Base-by-base conservation (phyloP, 768 basidiomycete genomes). In the Hypholoma fasciculare region DNA sequence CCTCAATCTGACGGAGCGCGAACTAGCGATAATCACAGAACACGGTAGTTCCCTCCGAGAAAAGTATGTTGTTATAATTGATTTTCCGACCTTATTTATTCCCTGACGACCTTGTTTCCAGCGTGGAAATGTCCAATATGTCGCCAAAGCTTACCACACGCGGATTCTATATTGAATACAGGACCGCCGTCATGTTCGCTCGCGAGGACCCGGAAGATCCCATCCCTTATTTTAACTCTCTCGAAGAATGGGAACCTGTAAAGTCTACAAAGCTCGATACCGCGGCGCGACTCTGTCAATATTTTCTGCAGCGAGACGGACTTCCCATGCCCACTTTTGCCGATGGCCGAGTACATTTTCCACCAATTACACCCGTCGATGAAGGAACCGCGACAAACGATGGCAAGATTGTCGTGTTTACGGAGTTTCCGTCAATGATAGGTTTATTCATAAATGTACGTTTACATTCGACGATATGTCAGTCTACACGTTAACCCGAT, bases 221-320 rank as follows among this genome's bases (percentile, higher is more conserved):
- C 1, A 58, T 64, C 4, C 64, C 66, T 2, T 12, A 20, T 1
- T 64, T 67, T 42, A 19, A 36, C 13, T 49, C 48, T 2, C 57
- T 64, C 12, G 52, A 19, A 0, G 54, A 62, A 20, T 67, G 64
- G 66, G 46, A 61, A 13, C 34, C n/a, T 0, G 4, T 7, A 2
- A 57, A 56, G 7, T 65, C 61, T 1, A 65, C 63, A 0, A 67
- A 67, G 48, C 34, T 67, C 9, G 61, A 67, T 37, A 46, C 20
- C 0, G 52, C 53, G 11, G 61, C 61, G 4, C 49, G 44, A 0
- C 20, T 67, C 0, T 43, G 30, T 38, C 5, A 46, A 12, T 59
- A 65, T 30, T 37, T 62, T 3, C 61, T 67, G 1, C 43, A 7
- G 3, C 37, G 56, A 0, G 65, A 71, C 27, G 55, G 63, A 19